Evolutionary conservation across 805 yeast species (phyloP).

Genomic region (baker's yeast (Saccharomyces cerevisiae)): DNA sequence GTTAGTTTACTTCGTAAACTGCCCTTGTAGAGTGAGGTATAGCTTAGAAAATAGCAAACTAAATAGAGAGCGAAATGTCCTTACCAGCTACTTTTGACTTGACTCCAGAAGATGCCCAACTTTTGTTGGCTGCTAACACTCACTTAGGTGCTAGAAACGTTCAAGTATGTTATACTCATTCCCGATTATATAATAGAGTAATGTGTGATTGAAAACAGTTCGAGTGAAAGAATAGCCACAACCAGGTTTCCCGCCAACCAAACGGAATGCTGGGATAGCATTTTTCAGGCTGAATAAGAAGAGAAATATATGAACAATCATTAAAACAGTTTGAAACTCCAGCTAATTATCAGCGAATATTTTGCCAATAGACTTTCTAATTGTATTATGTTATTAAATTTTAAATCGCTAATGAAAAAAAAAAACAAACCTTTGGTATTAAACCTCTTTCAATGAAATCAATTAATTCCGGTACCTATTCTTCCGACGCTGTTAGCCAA

Average conservation of each 20-base stretch:
- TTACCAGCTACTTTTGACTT: constrained; percentile 83
- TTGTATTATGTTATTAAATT: neutral
- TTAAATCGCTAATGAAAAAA: neutral
- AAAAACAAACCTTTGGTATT: neutral
- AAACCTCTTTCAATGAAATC: neutral
- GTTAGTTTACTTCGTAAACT: neutral
- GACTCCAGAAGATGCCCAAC: constrained; percentile 98
- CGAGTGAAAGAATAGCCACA: neutral
- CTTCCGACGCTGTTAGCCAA: neutral
- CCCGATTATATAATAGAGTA: neutral
- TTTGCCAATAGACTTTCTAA: neutral
- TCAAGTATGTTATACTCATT: constrained; percentile 60
- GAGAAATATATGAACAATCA: neutral
- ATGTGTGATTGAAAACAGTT: neutral
- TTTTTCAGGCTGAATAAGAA: neutral
- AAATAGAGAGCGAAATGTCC: constrained; percentile 44
- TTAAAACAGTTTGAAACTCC: neutral
- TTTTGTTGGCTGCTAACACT: constrained; percentile 97
- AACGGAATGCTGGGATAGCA: neutral
- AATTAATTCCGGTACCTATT: neutral
- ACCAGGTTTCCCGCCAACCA: neutral
- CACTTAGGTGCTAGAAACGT: constrained; percentile 99
- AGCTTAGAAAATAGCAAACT: constrained; percentile 1
- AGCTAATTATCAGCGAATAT: neutral
- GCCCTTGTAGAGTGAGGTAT: constrained; percentile 1